Evolutionary conservation across 2,329 filamentous ascomycete species (phyloP).

Genomic region (Fusarium falciforme): DNA sequence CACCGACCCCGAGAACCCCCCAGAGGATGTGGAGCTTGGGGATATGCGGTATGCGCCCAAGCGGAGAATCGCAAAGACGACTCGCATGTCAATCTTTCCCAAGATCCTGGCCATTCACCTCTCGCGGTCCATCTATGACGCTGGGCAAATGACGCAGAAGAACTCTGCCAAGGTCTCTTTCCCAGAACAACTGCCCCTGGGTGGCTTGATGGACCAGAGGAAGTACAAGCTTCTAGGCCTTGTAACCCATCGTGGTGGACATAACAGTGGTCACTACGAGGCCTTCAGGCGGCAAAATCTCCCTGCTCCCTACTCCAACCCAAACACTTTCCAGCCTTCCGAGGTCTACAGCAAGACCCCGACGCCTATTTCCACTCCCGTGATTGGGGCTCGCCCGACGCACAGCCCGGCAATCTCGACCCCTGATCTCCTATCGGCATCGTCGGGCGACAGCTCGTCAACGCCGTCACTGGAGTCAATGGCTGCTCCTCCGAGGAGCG

Average conservation of each 20-base stretch:
- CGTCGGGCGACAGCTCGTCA: conserved; percentile 49
- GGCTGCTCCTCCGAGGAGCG: conserved; percentile 46
- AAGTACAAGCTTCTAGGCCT: conserved; percentile 87
- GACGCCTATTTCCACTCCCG: conserved; percentile 63
- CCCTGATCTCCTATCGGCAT: conserved; percentile 58
- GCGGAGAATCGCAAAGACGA: conserved; percentile 86
- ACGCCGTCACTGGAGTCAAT: conserved; percentile 53
- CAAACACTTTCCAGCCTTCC: conserved; percentile 80
- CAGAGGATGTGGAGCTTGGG: conserved; percentile 79
- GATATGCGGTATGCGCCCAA: conserved; percentile 80
- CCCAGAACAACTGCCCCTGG: conserved; percentile 85
- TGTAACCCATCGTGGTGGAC: conserved; percentile 94
- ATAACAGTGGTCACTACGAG: conserved; percentile 97
- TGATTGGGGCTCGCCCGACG: conserved; percentile 51
- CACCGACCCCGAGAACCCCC: conserved; percentile 83
- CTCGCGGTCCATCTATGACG: conserved; percentile 91
- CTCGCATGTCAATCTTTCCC: conserved; percentile 87
- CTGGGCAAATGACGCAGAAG: conserved; percentile 81
- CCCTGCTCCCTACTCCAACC: conserved; percentile 83
- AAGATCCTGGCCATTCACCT: conserved; percentile 92
- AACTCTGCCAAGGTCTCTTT: conserved; percentile 96
- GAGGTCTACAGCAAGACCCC: conserved; percentile 76
- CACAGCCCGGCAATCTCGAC: conserved; percentile 60
- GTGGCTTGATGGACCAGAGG: conserved; percentile 80
- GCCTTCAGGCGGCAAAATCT: conserved; percentile 90